phyloP scores from a whole-genome alignment of 1,284 basidiomycete genomes.

The Ceratobasidium sp. region DNA sequence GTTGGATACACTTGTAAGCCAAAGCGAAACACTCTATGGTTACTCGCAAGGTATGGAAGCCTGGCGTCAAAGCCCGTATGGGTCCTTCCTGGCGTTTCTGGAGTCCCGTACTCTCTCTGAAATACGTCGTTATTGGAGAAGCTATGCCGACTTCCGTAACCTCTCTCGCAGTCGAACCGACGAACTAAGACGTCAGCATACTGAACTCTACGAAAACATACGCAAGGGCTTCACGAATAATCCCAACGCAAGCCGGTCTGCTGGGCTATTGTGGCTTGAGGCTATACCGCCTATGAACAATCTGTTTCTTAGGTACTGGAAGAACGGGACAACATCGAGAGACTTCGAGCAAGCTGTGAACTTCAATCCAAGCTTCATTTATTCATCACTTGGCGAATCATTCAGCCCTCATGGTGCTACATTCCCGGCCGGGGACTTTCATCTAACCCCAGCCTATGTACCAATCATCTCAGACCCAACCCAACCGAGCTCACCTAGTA shows the following conservation, averaged over 20 bases:
- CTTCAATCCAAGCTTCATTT: slow-evolving; percentile 14
- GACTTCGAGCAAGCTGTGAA: background rate
- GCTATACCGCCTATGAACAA: background rate
- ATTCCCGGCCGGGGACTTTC: slow-evolving; percentile 32
- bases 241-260: background rate
- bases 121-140: slow-evolving; percentile 1
- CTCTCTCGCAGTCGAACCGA: background rate
- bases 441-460: slow-evolving; percentile 7
- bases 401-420: slow-evolving; percentile 32
- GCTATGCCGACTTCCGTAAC: slow-evolving; percentile 8
- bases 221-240: background rate
- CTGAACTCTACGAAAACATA: background rate
- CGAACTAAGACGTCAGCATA: background rate
- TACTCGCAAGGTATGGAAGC: background rate
- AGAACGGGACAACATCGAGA: background rate
- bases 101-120: background rate
- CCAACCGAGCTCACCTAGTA: background rate
- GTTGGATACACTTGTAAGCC: background rate
- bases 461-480: background rate
- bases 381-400: slow-evolving; percentile 13
- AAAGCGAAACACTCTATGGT: background rate
- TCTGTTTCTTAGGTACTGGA: slow-evolving; percentile 4
- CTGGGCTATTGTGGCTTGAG: background rate
- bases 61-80: background rate
- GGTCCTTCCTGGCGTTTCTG: slow-evolving; percentile 1